Conservation (phyloP, 2,329 filamentous ascomycete species). For the Talaromyces verruculosus region DNA sequence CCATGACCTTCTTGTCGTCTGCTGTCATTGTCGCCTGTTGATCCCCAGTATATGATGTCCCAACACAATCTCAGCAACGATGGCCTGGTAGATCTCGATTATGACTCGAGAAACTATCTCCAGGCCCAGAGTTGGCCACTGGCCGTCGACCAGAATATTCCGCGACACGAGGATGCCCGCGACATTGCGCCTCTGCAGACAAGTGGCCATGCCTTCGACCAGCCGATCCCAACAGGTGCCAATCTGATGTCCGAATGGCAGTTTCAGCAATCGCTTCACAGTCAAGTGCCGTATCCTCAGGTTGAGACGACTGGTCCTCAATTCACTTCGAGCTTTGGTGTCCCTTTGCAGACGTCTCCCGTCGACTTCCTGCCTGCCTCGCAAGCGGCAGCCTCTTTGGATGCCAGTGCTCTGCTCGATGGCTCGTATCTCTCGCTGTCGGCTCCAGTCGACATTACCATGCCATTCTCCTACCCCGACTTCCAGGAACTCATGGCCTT, state of each 20-base stretch:
- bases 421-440: constrained; percentile 57
- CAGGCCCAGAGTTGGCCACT: constrained; percentile 46
- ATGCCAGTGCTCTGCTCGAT: constrained; percentile 60
- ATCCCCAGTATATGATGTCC: constrained; percentile 36
- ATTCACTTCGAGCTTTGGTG: constrained; percentile 58
- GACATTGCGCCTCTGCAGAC: constrained; percentile 47
- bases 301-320: constrained; percentile 58
- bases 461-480: constrained; percentile 21
- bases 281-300: constrained; percentile 41
- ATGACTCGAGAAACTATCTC: constrained; percentile 49
- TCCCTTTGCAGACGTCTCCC: constrained; percentile 49
- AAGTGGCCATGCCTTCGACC: constrained; percentile 45
- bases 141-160: constrained; percentile 41
- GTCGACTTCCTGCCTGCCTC: constrained; percentile 57
- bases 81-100: constrained; percentile 49
- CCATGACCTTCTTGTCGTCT: constrained; percentile 10
- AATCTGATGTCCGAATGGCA: constrained; percentile 49
- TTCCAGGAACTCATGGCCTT: constrained; percentile 53
- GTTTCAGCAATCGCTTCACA: constrained; percentile 42
- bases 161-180: constrained; percentile 28
- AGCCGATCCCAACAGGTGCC: constrained; percentile 45
- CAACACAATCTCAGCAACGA: constrained; percentile 48
- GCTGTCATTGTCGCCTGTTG: constrained; percentile 9
- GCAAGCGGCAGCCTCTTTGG: constrained; percentile 58
- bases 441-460: constrained; percentile 59